phyloP scores from a whole-genome alignment of 1,284 basidiomycete species.

The Leccinum fuscescens region DNA sequence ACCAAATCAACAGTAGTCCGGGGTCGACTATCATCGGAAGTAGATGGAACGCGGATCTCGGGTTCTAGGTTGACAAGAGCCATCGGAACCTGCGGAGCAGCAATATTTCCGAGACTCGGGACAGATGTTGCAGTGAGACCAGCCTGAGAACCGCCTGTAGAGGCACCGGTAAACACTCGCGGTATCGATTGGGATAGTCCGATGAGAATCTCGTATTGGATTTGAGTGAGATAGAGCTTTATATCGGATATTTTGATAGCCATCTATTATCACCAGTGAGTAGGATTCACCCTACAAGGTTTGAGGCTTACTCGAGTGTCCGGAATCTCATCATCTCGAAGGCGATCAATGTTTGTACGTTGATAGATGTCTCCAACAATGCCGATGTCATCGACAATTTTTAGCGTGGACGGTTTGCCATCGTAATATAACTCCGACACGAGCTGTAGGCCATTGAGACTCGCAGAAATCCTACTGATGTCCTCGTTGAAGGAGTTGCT shows the following conservation, averaged over 20 bases:
- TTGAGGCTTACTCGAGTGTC: conserved; percentile 62
- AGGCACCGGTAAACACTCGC: conserved; percentile 54
- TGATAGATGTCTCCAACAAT: conserved; percentile 75
- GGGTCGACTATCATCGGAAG: conserved; percentile 29
- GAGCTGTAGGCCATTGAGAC: conserved; percentile 84
- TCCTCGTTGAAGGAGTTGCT: conserved; percentile 73
- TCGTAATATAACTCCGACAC: conserved; percentile 65
- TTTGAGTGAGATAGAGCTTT: conserved; percentile 84
- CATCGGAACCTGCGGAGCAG: conserved; percentile 6
- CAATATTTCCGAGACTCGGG: conserved; percentile 6
- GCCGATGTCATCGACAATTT: conserved; percentile 92
- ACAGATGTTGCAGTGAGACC: conserved; percentile 20
- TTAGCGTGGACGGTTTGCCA: conserved; percentile 55
- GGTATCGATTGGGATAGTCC: conserved; percentile 74
- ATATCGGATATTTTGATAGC: conserved; percentile 85
- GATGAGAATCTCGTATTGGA: conserved; percentile 85
- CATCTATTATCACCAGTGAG: conserved; percentile 46
- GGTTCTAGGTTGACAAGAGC: conserved; percentile 52
- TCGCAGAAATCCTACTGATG: conserved; percentile 69
- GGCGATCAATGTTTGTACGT: conserved; percentile 50
- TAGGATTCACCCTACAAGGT: neutral
- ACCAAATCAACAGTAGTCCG: conserved; percentile 78
- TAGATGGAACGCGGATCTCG: conserved; percentile 42
- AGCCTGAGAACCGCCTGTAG: conserved; percentile 36
- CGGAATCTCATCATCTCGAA: conserved; percentile 50